Evolutionary conservation across 257 asterid genomes (phyloP).

Genomic region (Handroanthus guayacan): DNA sequence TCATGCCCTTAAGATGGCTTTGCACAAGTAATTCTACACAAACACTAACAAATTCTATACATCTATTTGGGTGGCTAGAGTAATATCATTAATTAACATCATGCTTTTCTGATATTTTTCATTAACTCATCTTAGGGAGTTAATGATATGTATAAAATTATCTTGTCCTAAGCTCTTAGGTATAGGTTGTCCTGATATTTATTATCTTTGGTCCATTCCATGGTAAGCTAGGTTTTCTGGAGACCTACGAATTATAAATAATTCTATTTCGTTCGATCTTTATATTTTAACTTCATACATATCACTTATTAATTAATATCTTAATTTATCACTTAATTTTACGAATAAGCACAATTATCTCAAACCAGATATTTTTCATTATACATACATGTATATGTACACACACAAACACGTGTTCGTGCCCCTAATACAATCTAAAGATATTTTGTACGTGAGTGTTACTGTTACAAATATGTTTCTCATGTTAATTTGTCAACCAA

Average conservation of each 20-base stretch:
- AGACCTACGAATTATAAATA: too few species aligned
- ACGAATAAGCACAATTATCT: too few species aligned
- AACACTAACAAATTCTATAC: too few species aligned
- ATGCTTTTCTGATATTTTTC: background rate
- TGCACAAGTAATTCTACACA: too few species aligned
- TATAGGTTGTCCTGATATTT: background rate
- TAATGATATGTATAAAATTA: background rate
- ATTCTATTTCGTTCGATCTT: background rate
- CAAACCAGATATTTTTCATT: too few species aligned
- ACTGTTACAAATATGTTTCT: constrained; percentile 5
- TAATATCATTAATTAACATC: background rate
- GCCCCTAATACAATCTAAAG: too few species aligned
- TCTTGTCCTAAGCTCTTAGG: background rate
- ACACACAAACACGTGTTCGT: too few species aligned
- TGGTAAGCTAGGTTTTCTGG: too few species aligned
- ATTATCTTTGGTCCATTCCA: background rate
- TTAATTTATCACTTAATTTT: too few species aligned
- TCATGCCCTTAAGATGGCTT: too few species aligned
- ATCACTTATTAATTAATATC: background rate
- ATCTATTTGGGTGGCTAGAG: too few species aligned
- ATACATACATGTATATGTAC: background rate
- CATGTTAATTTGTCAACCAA: constrained; percentile 17
- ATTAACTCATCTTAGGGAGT: background rate
- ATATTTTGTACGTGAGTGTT: background rate
- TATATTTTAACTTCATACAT: too few species aligned